phyloP scores from a whole-genome alignment of 169 alveolate species.

The Eimeria praecox region DNA sequence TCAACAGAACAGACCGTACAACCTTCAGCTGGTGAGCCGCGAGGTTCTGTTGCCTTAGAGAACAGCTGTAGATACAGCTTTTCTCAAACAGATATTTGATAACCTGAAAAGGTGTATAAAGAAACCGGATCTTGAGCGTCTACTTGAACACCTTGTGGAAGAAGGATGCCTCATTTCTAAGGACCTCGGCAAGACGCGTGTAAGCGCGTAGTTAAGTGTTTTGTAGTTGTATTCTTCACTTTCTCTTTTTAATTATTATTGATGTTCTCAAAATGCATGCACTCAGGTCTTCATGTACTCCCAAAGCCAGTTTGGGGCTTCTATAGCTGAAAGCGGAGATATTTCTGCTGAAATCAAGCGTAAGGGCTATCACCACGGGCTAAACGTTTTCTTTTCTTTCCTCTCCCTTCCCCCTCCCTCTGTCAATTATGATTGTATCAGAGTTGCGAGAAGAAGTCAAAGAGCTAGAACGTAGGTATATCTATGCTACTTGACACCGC shows the following conservation, averaged over 20 bases:
- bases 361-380: neutral
- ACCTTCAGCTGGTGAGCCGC: conserved; percentile 77
- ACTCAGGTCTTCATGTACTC: conserved; percentile 76
- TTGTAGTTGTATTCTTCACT: neutral
- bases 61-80: neutral
- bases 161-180: conserved; percentile 67
- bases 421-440: too few species aligned
- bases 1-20: conserved; percentile 78
- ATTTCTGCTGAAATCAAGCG: conserved; percentile 1
- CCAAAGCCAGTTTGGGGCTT: conserved; percentile 66
- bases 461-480: conserved; percentile 26
- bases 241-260: too few species aligned
- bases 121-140: conserved; percentile 64
- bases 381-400: neutral
- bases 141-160: conserved; percentile 58
- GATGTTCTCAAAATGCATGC: neutral
- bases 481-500: neutral
- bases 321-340: neutral
- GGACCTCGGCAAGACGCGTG: conserved; percentile 79
- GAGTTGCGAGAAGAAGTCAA: conserved; percentile 30
- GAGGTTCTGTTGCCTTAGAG: neutral
- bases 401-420: neutral
- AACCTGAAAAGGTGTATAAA: conserved; percentile 31
- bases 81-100: conserved; percentile 55
- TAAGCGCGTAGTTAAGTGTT: neutral